A percentile compares a stretch with the other conserved stretches of the same genome.
phyloP scores from a whole-genome alignment of 805 yeast species.

The Wickerhamomyces ciferrii region DNA sequence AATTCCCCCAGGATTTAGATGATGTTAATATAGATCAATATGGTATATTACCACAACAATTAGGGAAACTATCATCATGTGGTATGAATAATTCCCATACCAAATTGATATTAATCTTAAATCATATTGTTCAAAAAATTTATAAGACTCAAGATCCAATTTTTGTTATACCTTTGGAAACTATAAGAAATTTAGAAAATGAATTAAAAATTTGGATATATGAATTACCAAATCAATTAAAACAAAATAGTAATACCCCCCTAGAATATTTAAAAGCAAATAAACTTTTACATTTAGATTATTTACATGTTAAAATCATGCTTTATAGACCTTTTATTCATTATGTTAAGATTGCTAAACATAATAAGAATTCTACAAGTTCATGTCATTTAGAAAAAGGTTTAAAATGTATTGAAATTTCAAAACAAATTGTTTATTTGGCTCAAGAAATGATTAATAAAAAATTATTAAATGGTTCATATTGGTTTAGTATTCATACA shows the following conservation, averaged over 20 bases:
- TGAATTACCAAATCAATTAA: slow-evolving; percentile 64
- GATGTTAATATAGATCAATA: slow-evolving; percentile 60
- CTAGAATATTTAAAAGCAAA: slow-evolving; percentile 63
- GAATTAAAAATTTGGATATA: slow-evolving; percentile 73
- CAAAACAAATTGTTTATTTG: slow-evolving; percentile 72
- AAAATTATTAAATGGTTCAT: slow-evolving; percentile 74
- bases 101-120: slow-evolving; percentile 60
- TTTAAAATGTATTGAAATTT: slow-evolving; percentile 77
- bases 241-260: slow-evolving; percentile 43
- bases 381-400: slow-evolving; percentile 62
- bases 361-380: slow-evolving; percentile 41
- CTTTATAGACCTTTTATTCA: slow-evolving; percentile 89
- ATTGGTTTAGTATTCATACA: slow-evolving; percentile 92
- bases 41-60: slow-evolving; percentile 25
- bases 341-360: slow-evolving; percentile 31
- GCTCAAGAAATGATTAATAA: slow-evolving; percentile 77
- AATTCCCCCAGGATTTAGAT: slow-evolving; percentile 76
- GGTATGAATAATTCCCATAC: slow-evolving; percentile 84
- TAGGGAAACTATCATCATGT: slow-evolving; percentile 27
- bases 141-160: slow-evolving; percentile 55
- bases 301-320: slow-evolving; percentile 76
- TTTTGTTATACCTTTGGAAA: slow-evolving; percentile 28
- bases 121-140: slow-evolving; percentile 63
- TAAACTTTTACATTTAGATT: slow-evolving; percentile 66
- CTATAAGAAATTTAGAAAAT: slow-evolving; percentile 64